phyloP scores from a whole-genome alignment of 306 rosid species.

The Calophaca sinica region DNA sequence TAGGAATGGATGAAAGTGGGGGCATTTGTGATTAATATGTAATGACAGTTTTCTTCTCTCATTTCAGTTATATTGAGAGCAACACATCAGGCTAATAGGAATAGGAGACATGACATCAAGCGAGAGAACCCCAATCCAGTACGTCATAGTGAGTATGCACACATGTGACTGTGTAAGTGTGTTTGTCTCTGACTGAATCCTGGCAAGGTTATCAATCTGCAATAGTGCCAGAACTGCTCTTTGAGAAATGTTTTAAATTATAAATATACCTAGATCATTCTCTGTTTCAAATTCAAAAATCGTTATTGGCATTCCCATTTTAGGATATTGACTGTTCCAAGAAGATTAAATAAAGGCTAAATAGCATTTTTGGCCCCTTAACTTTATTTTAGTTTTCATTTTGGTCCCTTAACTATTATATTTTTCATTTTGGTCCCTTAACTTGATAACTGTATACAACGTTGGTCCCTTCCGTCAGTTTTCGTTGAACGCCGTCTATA shows the following conservation, averaged over 20 bases:
- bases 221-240: slow-evolving; percentile 33
- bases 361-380: no score
- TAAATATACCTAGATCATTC: slow-evolving; percentile 10
- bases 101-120: slow-evolving; percentile 25
- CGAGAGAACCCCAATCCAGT: slow-evolving; percentile 16
- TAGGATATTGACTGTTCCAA: not conserved
- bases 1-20: slow-evolving; percentile 28
- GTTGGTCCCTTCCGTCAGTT: no score
- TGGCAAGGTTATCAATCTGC: slow-evolving; percentile 26
- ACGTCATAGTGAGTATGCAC: not conserved
- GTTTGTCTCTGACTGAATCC: not conserved
- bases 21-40: slow-evolving; percentile 17
- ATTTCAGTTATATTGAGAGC: not conserved
- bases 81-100: slow-evolving; percentile 4
- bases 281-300: slow-evolving; percentile 4
- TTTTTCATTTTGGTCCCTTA: no score
- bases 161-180: not conserved
- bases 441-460: no score
- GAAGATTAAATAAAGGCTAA: slow-evolving; percentile 35
- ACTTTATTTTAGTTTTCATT: no score
- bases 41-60: not conserved
- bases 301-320: not conserved
- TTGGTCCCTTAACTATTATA: no score
- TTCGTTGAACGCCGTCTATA: no score
- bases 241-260: not conserved